Evolutionary conservation across 2,329 filamentous ascomycete species (phyloP), one percentile per base, ranked within the genome.

Genomic region (Eurotiales sp.): DNA sequence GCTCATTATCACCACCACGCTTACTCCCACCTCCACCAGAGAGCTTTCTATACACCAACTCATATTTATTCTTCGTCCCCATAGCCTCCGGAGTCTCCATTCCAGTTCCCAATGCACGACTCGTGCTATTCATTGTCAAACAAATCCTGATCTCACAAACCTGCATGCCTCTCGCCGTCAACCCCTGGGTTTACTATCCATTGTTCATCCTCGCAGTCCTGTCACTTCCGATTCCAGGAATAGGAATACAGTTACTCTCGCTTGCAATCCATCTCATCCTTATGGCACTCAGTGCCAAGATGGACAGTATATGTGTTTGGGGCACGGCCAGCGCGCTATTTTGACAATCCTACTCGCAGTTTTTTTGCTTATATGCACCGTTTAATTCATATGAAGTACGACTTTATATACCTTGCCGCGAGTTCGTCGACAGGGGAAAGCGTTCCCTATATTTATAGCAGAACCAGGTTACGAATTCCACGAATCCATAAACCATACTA

Each of bases 121-220:
- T 88, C 2, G 59, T 68, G 1, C 59, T 91, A 1, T 91, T 95
- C 59, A 65, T 86, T 5, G 58, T 79, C 45, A 96, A 95, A 67
- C 70, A 90, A 8, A 70, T 78, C 11, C 82, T 82, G 0, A 69
- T 93, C 8, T 77, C 80, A 2, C 76, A 79, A 42, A 80, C 85
- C 1, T 96, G 90, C 66, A 83, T 82, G 64, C 90, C 90, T 0
- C 84, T 84, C 52, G 82, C 83, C 39, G 77, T 82, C n/a, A 84
- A 79, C 40, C 73, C 82, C 6, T 80, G 80, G 66, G 70, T 90
- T 4, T 76, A 83, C 4, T 84, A 86, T 58, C 83, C 86, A 3
- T 72, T 95, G 2, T 71, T 95, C 4, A 69, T 79, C 3, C 66
- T 92, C 7, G 89, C 88, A 8, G 82, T 80, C 1, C 59, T 90